These are phyloP conservation scores for Immersiella caudata DNA, from an alignment of 495 filamentous ascomycete genomes.

Conservation along the genomic window DNA sequence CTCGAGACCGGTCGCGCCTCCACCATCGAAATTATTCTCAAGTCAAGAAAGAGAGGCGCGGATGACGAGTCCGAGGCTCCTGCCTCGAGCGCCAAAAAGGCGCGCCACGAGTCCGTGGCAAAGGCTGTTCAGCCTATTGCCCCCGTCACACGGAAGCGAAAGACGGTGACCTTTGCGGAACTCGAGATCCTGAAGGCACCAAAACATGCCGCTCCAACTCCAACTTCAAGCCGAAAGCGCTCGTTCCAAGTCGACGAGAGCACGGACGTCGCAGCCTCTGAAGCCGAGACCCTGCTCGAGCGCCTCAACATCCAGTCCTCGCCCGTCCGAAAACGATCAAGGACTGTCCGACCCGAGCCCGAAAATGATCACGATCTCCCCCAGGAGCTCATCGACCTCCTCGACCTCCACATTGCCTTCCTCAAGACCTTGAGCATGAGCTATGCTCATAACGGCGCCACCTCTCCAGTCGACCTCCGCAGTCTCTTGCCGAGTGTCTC, in stretches of 20 bases:
- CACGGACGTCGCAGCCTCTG: slow-evolving; percentile 13
- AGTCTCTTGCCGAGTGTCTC: slow-evolving; percentile 57
- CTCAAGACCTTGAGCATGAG: slow-evolving; percentile 61
- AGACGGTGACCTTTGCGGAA: slow-evolving; percentile 35
- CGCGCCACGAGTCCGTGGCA: slow-evolving; percentile 25
- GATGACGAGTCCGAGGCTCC: slow-evolving; percentile 28
- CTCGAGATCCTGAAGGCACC: slow-evolving; percentile 19
- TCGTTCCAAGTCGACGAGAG: slow-evolving; percentile 22
- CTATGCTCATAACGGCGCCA: slow-evolving; percentile 65
- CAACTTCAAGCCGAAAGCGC: slow-evolving; percentile 30
- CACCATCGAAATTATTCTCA: slow-evolving; percentile 39
- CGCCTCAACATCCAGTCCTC: slow-evolving; percentile 46
- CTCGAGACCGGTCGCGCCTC: slow-evolving; percentile 26
- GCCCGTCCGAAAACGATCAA: slow-evolving; percentile 35
- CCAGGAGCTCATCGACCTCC: slow-evolving; percentile 56
- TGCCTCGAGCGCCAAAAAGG: slow-evolving; percentile 31
- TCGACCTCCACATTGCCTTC: slow-evolving; percentile 59
- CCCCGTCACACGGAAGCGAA: slow-evolving; percentile 26
- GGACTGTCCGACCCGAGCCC: slow-evolving; percentile 34
- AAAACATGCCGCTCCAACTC: slow-evolving; percentile 5
- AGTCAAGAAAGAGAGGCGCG: slow-evolving; percentile 36
- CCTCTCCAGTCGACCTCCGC: slow-evolving; percentile 61
- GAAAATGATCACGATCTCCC: slow-evolving; percentile 49
- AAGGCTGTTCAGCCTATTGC: slow-evolving; percentile 11
- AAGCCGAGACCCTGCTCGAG: slow-evolving; percentile 42